Conservation (phyloP, 257 asterid species). For the Cynanchum wilfordii region DNA sequence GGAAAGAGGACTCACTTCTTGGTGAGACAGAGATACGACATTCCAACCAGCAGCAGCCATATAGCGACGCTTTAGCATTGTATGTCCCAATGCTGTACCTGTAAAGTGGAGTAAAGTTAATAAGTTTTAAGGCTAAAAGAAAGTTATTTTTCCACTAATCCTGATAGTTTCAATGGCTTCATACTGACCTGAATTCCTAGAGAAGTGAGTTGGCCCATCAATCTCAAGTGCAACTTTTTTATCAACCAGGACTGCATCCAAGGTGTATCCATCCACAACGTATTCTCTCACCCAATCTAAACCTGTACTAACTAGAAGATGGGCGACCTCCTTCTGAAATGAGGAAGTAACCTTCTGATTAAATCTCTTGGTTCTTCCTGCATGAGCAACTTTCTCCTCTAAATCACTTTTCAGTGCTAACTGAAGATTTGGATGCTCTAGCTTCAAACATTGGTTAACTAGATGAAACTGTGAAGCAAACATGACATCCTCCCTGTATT, state of each 20-base stretch:
- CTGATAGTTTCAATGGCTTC: neutral
- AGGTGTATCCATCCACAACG: conserved; percentile 66
- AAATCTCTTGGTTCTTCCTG: conserved; percentile 74
- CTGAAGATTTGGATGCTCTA: conserved; percentile 60
- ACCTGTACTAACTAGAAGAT: conserved; percentile 91
- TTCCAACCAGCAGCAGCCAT: conserved; percentile 89
- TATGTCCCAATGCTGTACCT: conserved; percentile 84
- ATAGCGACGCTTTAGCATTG: conserved; percentile 77
- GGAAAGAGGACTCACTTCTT: conserved; percentile 52
- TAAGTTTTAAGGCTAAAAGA: neutral
- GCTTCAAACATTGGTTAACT: conserved; percentile 70
- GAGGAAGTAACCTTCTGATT: conserved; percentile 82
- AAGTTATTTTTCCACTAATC: neutral
- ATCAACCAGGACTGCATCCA: conserved; percentile 81
- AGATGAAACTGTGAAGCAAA: conserved; percentile 85
- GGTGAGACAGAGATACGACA: conserved; percentile 58
- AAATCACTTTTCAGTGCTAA: conserved; percentile 45
- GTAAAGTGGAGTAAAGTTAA: conserved; percentile 22
- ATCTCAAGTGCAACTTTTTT: conserved; percentile 79
- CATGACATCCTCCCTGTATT: conserved; percentile 62
- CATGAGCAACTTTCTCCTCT: conserved; percentile 52
- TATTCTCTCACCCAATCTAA: conserved; percentile 82
- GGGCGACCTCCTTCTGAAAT: conserved; percentile 86
- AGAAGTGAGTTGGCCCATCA: conserved; percentile 95
- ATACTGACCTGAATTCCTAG: conserved; percentile 74